These are phyloP conservation scores for Candolleomyces aberdarensis DNA, from an alignment of 768 basidiomycete genomes.

Conservation along the genomic window DNA sequence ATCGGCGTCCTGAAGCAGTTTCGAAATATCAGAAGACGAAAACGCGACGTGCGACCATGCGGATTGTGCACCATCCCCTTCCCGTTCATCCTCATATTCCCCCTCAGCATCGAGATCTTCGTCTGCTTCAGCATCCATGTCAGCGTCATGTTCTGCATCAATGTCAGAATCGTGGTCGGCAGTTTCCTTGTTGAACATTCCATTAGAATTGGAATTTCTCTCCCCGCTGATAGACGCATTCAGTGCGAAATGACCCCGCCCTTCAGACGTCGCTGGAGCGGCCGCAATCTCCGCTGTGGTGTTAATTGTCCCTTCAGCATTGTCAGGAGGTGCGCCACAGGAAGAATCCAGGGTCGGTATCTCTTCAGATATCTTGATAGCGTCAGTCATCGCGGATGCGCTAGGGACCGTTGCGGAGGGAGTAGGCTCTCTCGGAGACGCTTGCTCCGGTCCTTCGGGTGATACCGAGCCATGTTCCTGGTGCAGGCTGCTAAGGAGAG, in stretches of 20 bases:
- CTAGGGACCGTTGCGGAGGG: no score
- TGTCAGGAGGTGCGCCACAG: no score
- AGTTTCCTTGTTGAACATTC: background rate
- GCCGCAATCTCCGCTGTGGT: no score
- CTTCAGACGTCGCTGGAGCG: no score
- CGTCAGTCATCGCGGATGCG: no score
- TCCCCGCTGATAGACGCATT: background rate
- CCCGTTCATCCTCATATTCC: slow-evolving; percentile 3
- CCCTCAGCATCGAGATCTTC: slow-evolving; percentile 9
- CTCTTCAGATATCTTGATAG: no score
- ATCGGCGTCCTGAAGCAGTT: slow-evolving; percentile 10
- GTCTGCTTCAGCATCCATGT: slow-evolving; percentile 19
- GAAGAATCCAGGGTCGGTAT: no score
- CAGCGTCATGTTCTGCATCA: slow-evolving; percentile 17
- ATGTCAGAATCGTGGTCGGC: slow-evolving; percentile 11
- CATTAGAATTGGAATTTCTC: background rate
- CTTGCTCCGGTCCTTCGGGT: no score
- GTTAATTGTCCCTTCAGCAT: no score
- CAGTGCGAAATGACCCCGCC: background rate
- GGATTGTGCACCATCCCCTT: slow-evolving; percentile 10
- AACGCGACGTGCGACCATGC: background rate
- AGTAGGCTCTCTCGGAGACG: no score
- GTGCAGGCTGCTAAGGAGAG: no score
- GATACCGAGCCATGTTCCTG: no score
- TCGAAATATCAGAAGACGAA: slow-evolving; percentile 4